Evolutionary conservation across 2,329 filamentous ascomycete species (phyloP).

Genomic region (Tolypocladium tropicale): DNA sequence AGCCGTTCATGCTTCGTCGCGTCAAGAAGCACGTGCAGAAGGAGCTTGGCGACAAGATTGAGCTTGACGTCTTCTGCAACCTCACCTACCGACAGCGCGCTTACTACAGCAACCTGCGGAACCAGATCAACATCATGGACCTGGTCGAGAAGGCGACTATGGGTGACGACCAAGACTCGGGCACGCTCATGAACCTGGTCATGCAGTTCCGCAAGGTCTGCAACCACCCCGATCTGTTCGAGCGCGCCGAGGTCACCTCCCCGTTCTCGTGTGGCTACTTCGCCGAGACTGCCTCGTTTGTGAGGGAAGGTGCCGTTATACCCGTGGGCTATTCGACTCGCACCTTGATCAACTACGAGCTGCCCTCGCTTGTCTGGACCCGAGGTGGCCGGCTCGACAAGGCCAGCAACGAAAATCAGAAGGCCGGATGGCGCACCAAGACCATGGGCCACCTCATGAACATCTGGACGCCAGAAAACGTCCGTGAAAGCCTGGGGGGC

Average conservation of each 20-base stretch:
- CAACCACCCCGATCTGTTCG: slow-evolving; percentile 95
- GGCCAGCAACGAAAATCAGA: slow-evolving; percentile 60
- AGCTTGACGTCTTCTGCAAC: slow-evolving; percentile 91
- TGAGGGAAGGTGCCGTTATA: slow-evolving; percentile 75
- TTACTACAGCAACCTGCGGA: slow-evolving; percentile 83
- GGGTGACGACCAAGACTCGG: slow-evolving; percentile 88
- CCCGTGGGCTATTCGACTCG: slow-evolving; percentile 79
- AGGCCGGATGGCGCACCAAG: slow-evolving; percentile 70
- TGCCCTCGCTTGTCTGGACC: slow-evolving; percentile 77
- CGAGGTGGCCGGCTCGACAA: slow-evolving; percentile 67
- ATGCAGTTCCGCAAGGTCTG: slow-evolving; percentile 99
- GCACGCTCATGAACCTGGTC: slow-evolving; percentile 95
- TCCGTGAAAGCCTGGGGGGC: slow-evolving; percentile 51
- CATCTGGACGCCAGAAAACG: slow-evolving; percentile 75
- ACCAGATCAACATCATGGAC: slow-evolving; percentile 98
- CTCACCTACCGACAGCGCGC: slow-evolving; percentile 92
- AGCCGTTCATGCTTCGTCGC: slow-evolving; percentile 98
- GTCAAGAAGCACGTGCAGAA: slow-evolving; percentile 99
- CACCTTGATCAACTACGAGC: slow-evolving; percentile 71
- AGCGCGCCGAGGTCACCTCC: slow-evolving; percentile 83
- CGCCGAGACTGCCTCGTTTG: slow-evolving; percentile 89
- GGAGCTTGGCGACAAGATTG: slow-evolving; percentile 97
- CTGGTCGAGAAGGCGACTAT: slow-evolving; percentile 94
- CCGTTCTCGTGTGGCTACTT: slow-evolving; percentile 78
- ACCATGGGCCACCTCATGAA: slow-evolving; percentile 78